These are phyloP conservation scores for Viola odorata DNA, from an alignment of 345 rosid species.

Conservation along the genomic window DNA sequence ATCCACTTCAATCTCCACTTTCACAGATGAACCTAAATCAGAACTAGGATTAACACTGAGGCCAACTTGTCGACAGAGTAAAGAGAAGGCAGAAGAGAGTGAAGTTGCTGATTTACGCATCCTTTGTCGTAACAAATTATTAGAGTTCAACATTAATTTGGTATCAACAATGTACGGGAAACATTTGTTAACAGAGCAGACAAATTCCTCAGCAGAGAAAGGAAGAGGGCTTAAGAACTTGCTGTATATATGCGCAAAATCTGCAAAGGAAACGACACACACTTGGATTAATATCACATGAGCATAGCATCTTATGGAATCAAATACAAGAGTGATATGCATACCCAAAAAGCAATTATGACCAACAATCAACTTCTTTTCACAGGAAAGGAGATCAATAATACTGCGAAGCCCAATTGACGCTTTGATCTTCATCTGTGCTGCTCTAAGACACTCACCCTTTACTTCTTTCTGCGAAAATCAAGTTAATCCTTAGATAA, in stretches of 20 bases:
- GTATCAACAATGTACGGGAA: conserved; percentile 81
- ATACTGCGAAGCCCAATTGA: conserved; percentile 86
- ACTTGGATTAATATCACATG: conserved; percentile 16
- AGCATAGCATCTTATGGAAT: conserved; percentile 3
- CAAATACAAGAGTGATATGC: conserved; percentile 14
- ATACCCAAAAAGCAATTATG: conserved; percentile 92
- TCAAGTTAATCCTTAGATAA: too few species aligned
- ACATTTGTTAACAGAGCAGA: conserved; percentile 43
- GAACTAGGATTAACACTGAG: conserved; percentile 28
- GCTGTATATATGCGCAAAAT: conserved; percentile 79
- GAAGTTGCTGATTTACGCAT: conserved; percentile 74
- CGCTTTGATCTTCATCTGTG: conserved; percentile 51
- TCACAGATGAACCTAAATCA: conserved; percentile 31
- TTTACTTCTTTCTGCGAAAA: conserved; percentile 60
- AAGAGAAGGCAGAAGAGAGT: conserved; percentile 62
- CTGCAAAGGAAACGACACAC: conserved; percentile 34
- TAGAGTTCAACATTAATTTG: conserved; percentile 70
- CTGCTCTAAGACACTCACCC: conserved; percentile 44
- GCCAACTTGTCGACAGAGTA: conserved; percentile 67
- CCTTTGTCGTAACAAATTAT: conserved; percentile 35
- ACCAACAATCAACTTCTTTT: conserved; percentile 79
- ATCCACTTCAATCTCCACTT: conserved; percentile 79
- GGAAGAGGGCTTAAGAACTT: conserved; percentile 87
- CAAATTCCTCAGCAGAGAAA: conserved; percentile 63
- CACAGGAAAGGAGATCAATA: conserved; percentile 80